Base-by-base conservation (phyloP, 345 rosid genomes). In the Eucalyptus regnans region DNA sequence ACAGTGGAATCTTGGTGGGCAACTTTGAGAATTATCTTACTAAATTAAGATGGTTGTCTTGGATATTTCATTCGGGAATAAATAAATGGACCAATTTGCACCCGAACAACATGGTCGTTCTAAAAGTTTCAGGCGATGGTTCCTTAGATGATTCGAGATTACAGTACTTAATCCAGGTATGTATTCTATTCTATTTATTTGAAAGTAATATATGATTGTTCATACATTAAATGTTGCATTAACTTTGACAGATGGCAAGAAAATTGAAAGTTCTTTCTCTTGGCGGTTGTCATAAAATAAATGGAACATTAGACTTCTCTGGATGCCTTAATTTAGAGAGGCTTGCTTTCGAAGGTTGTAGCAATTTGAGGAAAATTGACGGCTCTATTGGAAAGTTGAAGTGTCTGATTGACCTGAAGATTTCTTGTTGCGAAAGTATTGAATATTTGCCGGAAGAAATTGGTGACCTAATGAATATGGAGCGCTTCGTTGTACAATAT, bases 401-500 rank as follows among this genome's bases (percentile, higher is more conserved):
- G 8, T 51, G 54, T 51, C 0, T 51, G 4, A 51, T 16, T 51
- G 20, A 16, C 20, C 4, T 16, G 0, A 51, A 1, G 8, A 51
- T 51, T 16, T n/a, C n/a, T n/a, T n/a, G n/a, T 12, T 51, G 52
- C 7, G 0, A 2, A 7, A 18, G 13, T 64, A 8, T 64, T 15
- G 76, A 7, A 64, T 31, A 64, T 64, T 64, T 64, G 18, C 41
- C 20, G 3, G 1, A n/a, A 64, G 20, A 64, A 64, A n/a, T n/a
- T 3, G 76, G 41, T 7, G 41, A 14, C 20, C 20, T n/a, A 64
- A 20, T 64, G 41, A 64, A 62, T 11, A 5, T 51, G 1, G 16
- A 6, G 54, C 54, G 1, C 0, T 51, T 51, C 8, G 0, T 1
- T 51, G 0, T 51, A 51, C 0, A 13, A 5, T 2, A 3, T 51